Evolutionary conservation across 2,329 filamentous ascomycete genomes (phyloP).

Genomic region (Fusarium sp.): DNA sequence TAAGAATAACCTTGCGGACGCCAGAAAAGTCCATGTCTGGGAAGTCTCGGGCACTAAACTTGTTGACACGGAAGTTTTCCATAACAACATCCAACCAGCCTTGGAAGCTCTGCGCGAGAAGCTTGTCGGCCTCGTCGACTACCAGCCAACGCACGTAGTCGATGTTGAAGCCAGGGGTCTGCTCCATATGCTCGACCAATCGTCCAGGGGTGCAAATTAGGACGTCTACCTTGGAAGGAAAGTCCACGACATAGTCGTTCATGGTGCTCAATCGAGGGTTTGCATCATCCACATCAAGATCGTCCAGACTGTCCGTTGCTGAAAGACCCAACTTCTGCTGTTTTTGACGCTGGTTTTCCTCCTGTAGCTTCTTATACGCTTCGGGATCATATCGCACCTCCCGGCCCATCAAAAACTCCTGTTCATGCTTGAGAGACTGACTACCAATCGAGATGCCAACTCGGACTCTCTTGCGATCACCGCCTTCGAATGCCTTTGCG

Average conservation of each 20-base stretch:
- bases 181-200: conserved; percentile 90
- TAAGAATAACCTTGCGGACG: conserved; percentile 87
- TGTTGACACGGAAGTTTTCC: conserved; percentile 67
- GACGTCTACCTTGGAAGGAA: conserved; percentile 84
- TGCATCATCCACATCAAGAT: conserved; percentile 39
- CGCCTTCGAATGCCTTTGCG: conserved; percentile 71
- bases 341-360: conserved; percentile 36
- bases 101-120: conserved; percentile 93
- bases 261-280: conserved; percentile 55
- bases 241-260: conserved; percentile 71
- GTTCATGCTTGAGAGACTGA: conserved; percentile 78
- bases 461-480: conserved; percentile 76
- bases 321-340: conserved; percentile 20
- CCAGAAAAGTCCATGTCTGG: conserved; percentile 66
- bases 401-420: conserved; percentile 63
- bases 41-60: conserved; percentile 68
- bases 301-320: conserved; percentile 36
- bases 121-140: conserved; percentile 93
- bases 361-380: conserved; percentile 58
- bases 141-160: conserved; percentile 88
- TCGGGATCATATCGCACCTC: conserved; percentile 75
- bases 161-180: conserved; percentile 85
- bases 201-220: conserved; percentile 93
- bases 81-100: conserved; percentile 87
- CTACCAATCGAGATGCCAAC: conserved; percentile 88